Base-by-base conservation (phyloP, 495 filamentous ascomycete genomes). In the Cryomyces minteri region DNA sequence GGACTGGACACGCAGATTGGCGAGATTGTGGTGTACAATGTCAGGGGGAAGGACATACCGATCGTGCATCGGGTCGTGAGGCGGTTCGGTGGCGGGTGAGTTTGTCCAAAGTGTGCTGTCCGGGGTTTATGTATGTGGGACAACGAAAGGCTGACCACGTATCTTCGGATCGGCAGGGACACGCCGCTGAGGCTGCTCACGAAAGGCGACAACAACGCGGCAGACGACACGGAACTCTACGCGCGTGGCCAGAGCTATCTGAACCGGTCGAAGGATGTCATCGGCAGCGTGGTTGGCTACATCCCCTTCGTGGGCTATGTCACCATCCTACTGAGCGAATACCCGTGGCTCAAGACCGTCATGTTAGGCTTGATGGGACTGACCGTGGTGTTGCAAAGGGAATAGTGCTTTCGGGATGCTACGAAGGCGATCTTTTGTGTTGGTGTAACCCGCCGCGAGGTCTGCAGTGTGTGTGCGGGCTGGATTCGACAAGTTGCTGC, bases 151-250 rank as follows among this genome's bases (percentile, higher is more conserved):
- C 9, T 38, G 34, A 10, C 9, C 1, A 38, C 2, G 9, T 38
- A 2, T 3, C 34, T 49, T 25, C 37, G 29, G 7, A 0, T 14
- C 5, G 1, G 37, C 40, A 65, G 62, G 12, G 43, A 43, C 44
- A 52, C 50, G 28, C 70, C 72, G 9, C 51, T 74, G 34, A 69
- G 76, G 44, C 72, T 96, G 9, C 72, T 99, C 30, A 99, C 90
- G n/a, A 99, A 96, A 65, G 90, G 90, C 44, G 90, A 99, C 62
- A 96, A 96, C 67, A 99, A 99, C 56, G 60, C 76, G 7, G 81
- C 85, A 3, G 90, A 96, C 58, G 90, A 99, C 61, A 92, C 84
- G 9, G 88, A 94, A 62, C 74, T 99, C 4, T 94, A 88, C 54
- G 85, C 88, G 0, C 63, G 69, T 25, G 83, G 79, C 9, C 90